phyloP scores from a whole-genome alignment of 176 grass and related monocot species.

The Triticum turgidum region DNA sequence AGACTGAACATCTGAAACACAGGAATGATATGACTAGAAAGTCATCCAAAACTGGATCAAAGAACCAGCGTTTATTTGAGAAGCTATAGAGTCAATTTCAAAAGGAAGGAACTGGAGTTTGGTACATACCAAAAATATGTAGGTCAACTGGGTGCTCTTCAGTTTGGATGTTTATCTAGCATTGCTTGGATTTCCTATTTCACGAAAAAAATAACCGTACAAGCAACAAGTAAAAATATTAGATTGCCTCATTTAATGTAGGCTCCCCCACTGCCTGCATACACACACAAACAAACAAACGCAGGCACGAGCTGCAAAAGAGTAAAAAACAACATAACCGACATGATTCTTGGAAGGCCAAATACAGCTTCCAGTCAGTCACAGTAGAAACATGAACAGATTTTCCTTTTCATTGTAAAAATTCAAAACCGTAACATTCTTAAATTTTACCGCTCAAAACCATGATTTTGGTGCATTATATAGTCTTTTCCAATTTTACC shows the following conservation, averaged over 20 bases:
- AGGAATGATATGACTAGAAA: too few relatives aligned
- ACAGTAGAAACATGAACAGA: neutral
- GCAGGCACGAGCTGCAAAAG: neutral
- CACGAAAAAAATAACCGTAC: neutral
- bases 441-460: neutral
- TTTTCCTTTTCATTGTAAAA: conserved; percentile 3
- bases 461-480: neutral
- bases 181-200: conserved; percentile 22
- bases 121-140: conserved; percentile 16
- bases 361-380: neutral
- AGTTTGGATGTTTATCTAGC: neutral
- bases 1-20: neutral
- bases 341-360: neutral
- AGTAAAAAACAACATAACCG: neutral
- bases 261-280: too few relatives aligned
- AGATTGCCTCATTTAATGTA: neutral
- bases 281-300: too few relatives aligned
- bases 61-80: too few relatives aligned
- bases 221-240: neutral
- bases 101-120: neutral
- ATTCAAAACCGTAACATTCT: neutral
- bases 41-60: too few relatives aligned
- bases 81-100: too few relatives aligned
- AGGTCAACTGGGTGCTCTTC: conserved; percentile 20
- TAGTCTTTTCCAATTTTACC: neutral